Evolutionary conservation across 495 filamentous ascomycete genomes (phyloP).

Genomic region (Aspergillus sclerotiicarbonarius): DNA sequence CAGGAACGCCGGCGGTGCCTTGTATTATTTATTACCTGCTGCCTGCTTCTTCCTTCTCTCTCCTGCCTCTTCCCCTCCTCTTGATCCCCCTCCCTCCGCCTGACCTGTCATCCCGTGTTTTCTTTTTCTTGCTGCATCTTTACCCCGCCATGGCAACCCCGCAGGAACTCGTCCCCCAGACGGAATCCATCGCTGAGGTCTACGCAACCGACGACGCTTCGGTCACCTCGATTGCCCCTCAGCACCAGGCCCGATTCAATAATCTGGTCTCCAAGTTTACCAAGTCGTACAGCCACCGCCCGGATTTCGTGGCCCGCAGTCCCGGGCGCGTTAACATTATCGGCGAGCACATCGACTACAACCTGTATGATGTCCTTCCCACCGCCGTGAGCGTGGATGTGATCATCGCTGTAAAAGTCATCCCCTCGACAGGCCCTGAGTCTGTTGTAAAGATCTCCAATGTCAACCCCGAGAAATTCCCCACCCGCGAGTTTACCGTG

Average conservation of each 20-base stretch:
- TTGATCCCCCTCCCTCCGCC: background rate
- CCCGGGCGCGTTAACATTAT: constrained; percentile 98
- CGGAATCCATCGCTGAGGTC: constrained; percentile 48
- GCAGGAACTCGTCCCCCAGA: constrained; percentile 48
- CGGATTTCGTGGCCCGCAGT: constrained; percentile 83
- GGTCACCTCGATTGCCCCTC: constrained; percentile 31
- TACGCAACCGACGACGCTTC: constrained; percentile 49
- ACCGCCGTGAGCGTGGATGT: constrained; percentile 93
- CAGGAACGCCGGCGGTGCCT: background rate
- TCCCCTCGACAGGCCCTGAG: constrained; percentile 38
- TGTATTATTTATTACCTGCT: background rate
- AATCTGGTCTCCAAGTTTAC: constrained; percentile 69
- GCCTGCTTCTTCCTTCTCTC: background rate
- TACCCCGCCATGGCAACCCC: constrained; percentile 44
- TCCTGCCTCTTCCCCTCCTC: background rate
- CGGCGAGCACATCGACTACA: constrained; percentile 99
- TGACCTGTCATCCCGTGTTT: background rate
- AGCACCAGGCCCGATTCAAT: constrained; percentile 63
- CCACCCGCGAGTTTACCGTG: constrained; percentile 71
- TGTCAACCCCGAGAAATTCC: constrained; percentile 72
- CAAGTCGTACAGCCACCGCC: constrained; percentile 63
- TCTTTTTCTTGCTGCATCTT: background rate
- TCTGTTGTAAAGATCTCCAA: constrained; percentile 70
- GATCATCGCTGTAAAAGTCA: constrained; percentile 76
- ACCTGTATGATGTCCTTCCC: constrained; percentile 90